These are phyloP conservation scores for Macrotyloma uniflorum DNA, from an alignment of 306 rosid genomes.

Conservation along the genomic window DNA sequence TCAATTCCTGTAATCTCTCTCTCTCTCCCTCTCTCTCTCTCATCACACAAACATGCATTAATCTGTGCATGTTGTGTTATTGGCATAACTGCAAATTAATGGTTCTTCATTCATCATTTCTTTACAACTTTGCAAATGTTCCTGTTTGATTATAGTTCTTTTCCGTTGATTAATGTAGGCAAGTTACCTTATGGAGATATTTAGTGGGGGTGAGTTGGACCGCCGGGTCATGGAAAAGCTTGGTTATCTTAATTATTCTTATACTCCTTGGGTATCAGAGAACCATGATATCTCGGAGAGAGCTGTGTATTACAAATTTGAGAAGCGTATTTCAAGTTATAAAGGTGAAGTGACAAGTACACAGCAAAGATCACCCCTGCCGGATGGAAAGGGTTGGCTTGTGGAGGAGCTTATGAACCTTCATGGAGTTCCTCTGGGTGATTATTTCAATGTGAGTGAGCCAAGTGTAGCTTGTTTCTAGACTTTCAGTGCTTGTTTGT, in stretches of 20 bases:
- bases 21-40: conserved; percentile 33
- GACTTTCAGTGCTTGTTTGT: conserved; percentile 19
- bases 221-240: conserved; percentile 81
- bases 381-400: conserved; percentile 80
- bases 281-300: conserved; percentile 74
- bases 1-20: conserved; percentile 68
- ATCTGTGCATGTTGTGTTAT: conserved; percentile 18
- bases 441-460: conserved; percentile 73
- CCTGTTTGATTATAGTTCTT: conserved; percentile 27
- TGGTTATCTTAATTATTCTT: conserved; percentile 77
- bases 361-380: conserved; percentile 68
- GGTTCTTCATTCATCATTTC: background rate
- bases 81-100: conserved; percentile 16
- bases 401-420: conserved; percentile 88
- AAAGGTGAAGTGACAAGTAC: conserved; percentile 86
- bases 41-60: conserved; percentile 11
- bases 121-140: background rate
- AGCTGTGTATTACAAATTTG: conserved; percentile 78
- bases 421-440: conserved; percentile 92
- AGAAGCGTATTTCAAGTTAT: conserved; percentile 71
- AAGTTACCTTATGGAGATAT: conserved; percentile 75
- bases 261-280: conserved; percentile 92
- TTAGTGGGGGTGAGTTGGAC: conserved; percentile 81
- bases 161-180: conserved; percentile 55
- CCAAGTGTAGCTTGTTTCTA: conserved; percentile 26